phyloP scores from a whole-genome alignment of 2,329 filamentous ascomycete genomes.

The Arthrobotrys conoides region DNA sequence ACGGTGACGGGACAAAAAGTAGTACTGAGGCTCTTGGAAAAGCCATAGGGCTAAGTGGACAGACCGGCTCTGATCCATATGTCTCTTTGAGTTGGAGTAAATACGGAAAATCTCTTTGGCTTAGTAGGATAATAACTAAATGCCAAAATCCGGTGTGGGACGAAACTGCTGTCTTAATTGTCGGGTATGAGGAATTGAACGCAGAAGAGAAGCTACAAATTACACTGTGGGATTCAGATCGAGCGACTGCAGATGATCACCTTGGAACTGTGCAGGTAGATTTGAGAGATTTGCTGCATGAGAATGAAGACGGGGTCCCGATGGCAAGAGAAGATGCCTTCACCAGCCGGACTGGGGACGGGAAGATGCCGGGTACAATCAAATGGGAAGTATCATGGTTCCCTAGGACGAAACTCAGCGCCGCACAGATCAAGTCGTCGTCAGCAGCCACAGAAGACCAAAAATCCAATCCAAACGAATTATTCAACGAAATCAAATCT shows the following conservation, averaged over 20 bases:
- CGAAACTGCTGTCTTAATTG: slow-evolving; percentile 79
- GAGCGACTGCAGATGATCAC: slow-evolving; percentile 89
- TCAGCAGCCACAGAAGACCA: slow-evolving; percentile 20
- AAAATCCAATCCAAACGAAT: slow-evolving; percentile 25
- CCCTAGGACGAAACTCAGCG: slow-evolving; percentile 78
- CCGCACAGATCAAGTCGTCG: slow-evolving; percentile 29
- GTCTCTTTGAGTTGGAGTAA: slow-evolving; percentile 83
- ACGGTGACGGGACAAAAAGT: slow-evolving; percentile 71
- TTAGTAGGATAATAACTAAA: slow-evolving; percentile 66
- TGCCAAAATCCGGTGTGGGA: slow-evolving; percentile 74
- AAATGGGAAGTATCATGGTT: slow-evolving; percentile 98
- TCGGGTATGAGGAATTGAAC: slow-evolving; percentile 90
- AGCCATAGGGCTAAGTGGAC: slow-evolving; percentile 65
- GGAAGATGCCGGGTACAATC: slow-evolving; percentile 92
- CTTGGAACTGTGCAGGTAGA: slow-evolving; percentile 94
- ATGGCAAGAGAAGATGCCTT: slow-evolving; percentile 90
- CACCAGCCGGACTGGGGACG: slow-evolving; percentile 83
- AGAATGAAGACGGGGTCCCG: slow-evolving; percentile 78
- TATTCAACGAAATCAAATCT: slow-evolving; percentile 64
- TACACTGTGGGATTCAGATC: slow-evolving; percentile 96
- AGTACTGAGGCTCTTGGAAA: slow-evolving; percentile 37
- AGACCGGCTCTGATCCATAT: slow-evolving; percentile 78
- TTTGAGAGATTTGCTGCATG: slow-evolving; percentile 90
- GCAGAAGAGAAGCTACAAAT: slow-evolving; percentile 93
- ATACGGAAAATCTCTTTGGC: slow-evolving; percentile 78